Evolutionary conservation across 2,329 filamentous ascomycete genomes (phyloP).

Genomic region (Thelonectria olida): DNA sequence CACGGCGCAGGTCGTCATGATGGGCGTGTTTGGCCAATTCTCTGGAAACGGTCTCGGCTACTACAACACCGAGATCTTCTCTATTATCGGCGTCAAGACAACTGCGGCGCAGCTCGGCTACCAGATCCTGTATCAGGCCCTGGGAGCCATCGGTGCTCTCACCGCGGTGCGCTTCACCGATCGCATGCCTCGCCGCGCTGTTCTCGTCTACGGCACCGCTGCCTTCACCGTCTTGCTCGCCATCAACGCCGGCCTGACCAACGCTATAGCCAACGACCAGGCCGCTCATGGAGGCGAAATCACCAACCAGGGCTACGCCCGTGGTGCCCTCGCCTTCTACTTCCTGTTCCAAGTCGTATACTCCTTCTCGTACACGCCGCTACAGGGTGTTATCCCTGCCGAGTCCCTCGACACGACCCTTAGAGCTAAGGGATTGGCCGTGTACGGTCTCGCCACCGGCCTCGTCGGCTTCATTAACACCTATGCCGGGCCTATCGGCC

Average conservation of each 20-base stretch:
- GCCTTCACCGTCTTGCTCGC: no score
- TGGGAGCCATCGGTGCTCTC: no score
- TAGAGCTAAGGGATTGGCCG: slow-evolving; percentile 12
- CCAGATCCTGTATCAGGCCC: slow-evolving; percentile 2
- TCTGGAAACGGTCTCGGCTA: neutral
- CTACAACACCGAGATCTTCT: neutral
- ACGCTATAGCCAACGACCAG: neutral
- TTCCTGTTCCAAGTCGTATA: slow-evolving; percentile 9
- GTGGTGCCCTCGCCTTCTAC: slow-evolving; percentile 2
- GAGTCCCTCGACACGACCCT: slow-evolving; percentile 10
- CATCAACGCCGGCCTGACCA: neutral
- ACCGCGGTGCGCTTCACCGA: no score
- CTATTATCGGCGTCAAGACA: neutral
- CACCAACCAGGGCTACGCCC: neutral
- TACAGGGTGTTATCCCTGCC: slow-evolving; percentile 6
- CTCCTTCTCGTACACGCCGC: slow-evolving; percentile 14
- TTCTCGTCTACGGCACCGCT: no score
- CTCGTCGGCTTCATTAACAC: slow-evolving; percentile 12
- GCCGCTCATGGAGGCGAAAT: neutral
- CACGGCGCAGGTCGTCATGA: slow-evolving; percentile 8
- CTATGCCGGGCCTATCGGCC: slow-evolving; percentile 4
- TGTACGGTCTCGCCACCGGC: slow-evolving; percentile 2
- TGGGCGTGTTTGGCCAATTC: slow-evolving; percentile 8
- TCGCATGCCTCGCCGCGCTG: no score
- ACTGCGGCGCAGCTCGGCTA: neutral